phyloP scores from a whole-genome alignment of 2,329 filamentous ascomycete genomes.

The Emericellopsis atlantica region DNA sequence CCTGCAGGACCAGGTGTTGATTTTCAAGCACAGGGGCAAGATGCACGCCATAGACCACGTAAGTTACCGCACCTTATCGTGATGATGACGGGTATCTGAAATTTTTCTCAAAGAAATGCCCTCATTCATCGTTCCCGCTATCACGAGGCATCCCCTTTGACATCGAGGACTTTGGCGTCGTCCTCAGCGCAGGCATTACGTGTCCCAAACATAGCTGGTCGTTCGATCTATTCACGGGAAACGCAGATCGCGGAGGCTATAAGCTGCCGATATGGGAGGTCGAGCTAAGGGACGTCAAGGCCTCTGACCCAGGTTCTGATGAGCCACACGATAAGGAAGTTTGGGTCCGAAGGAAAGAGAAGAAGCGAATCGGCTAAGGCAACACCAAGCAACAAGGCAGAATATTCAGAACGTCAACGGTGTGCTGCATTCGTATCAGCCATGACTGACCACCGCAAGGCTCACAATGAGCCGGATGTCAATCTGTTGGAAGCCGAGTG shows the following conservation, averaged over 20 bases:
- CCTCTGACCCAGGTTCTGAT: neutral
- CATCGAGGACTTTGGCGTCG: constrained; percentile 60
- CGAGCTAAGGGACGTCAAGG: constrained; percentile 27
- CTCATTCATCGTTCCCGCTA: constrained; percentile 54
- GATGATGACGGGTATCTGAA: neutral
- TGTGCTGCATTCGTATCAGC: no score
- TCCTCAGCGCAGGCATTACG: constrained; percentile 46
- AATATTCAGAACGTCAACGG: no score
- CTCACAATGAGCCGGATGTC: no score
- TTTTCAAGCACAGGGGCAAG: constrained; percentile 50
- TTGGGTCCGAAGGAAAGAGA: neutral
- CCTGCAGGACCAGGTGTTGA: constrained; percentile 47
- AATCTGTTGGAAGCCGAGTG: no score
- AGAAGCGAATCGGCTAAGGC: no score
- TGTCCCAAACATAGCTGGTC: constrained; percentile 63
- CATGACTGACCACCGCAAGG: no score
- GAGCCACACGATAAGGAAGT: constrained; percentile 1
- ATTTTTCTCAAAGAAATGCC: constrained; percentile 39
- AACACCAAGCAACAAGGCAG: no score
- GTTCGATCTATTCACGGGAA: constrained; percentile 54
- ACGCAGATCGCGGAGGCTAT: constrained; percentile 49
- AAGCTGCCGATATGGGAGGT: constrained; percentile 52
- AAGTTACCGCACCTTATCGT: constrained; percentile 13
- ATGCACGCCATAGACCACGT: constrained; percentile 61
- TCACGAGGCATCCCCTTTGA: constrained; percentile 52